Evolutionary conservation across 73 alveolate species (phyloP).

Genomic region (Durusdinium trenchii): DNA sequence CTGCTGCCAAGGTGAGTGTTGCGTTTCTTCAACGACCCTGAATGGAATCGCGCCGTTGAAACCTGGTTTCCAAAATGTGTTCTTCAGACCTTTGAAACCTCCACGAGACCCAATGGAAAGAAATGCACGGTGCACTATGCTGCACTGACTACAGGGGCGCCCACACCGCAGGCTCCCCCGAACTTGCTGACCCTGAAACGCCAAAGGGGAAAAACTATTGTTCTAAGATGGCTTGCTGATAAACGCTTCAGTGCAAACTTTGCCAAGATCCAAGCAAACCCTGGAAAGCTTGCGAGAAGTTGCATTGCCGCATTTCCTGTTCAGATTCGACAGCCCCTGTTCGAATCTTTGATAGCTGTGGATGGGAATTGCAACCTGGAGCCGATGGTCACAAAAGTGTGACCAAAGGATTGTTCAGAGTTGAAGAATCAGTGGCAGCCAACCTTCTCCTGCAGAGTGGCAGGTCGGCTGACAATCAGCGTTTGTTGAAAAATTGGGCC

Average conservation of each 20-base stretch:
- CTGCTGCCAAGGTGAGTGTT: constrained; percentile 3
- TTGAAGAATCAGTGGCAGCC: constrained; percentile 29
- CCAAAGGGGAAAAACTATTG: background rate
- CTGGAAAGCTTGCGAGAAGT: constrained; percentile 35
- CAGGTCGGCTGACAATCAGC: constrained; percentile 2
- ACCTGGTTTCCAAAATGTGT: background rate
- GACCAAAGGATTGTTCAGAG: constrained; percentile 36
- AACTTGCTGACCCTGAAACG: constrained; percentile 5
- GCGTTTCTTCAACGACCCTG: background rate
- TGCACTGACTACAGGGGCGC: background rate
- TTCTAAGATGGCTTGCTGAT: constrained; percentile 24
- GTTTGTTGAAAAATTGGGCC: constrained; percentile 1
- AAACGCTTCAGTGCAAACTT: background rate
- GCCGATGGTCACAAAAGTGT: constrained; percentile 35
- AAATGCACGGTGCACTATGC: background rate
- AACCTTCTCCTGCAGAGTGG: background rate
- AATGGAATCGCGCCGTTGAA: constrained; percentile 1
- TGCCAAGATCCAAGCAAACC: constrained; percentile 3
- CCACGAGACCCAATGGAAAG: background rate
- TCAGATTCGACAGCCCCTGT: background rate
- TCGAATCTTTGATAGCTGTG: background rate
- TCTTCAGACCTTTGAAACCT: background rate
- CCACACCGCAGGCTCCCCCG: background rate
- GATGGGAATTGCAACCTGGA: constrained; percentile 39
- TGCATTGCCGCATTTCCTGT: constrained; percentile 26